Percentiles rank a stretch among this genome's conserved stretches.
Evolutionary conservation across 2,329 filamentous ascomycete species (phyloP).

Genomic region (Alternaria brassicae): DNA sequence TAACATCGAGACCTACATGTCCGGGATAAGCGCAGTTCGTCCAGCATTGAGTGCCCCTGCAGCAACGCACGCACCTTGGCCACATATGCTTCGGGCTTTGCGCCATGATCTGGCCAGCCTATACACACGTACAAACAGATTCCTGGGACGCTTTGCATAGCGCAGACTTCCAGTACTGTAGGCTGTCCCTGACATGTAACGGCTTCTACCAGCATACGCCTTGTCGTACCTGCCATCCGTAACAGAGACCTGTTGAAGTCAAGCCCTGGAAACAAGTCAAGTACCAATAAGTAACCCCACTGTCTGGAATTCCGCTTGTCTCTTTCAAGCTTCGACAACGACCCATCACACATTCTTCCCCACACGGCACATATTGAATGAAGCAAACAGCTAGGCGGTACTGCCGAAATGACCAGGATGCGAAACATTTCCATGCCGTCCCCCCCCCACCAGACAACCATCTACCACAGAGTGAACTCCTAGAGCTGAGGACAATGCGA

Average conservation of each 20-base stretch:
- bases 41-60: background rate
- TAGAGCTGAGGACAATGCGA: background rate
- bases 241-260: slow-evolving; percentile 7
- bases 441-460: background rate
- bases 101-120: background rate
- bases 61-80: background rate
- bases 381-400: slow-evolving; percentile 4
- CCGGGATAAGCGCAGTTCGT: background rate
- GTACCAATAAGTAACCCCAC: background rate
- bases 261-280: slow-evolving; percentile 4
- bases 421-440: slow-evolving; percentile 12
- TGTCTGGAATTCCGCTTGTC: slow-evolving; percentile 1
- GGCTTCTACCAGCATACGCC: slow-evolving; percentile 5
- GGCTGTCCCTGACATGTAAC: slow-evolving; percentile 13
- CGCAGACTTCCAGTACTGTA: background rate
- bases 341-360: background rate
- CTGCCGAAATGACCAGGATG: slow-evolving; percentile 3
- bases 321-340: background rate
- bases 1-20: slow-evolving; percentile 9
- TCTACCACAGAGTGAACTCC: background rate
- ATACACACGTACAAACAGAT: background rate
- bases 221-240: slow-evolving; percentile 3
- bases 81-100: background rate
- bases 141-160: background rate
- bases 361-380: slow-evolving; percentile 1